Base-by-base conservation (phyloP, 208 protist species). In the Leishmania tropica region DNA sequence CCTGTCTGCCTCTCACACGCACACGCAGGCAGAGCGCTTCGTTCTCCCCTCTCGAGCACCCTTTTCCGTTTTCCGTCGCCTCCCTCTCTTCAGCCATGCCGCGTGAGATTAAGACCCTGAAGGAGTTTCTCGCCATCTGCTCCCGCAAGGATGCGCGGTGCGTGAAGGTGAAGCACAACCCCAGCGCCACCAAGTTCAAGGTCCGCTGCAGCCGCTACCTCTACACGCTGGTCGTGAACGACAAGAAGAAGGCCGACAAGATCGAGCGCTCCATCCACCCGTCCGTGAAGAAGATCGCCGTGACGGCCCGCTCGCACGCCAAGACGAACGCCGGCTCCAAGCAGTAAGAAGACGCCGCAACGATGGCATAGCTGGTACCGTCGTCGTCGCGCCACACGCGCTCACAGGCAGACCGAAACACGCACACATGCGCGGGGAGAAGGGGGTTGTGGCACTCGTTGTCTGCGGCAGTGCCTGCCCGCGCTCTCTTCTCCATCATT, bases 91-190 rank as follows among this genome's bases (percentile, higher is more conserved):
- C 40, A 62, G 81, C 21, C 47, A 98, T 98, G 95, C 95, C 95
- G 71, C 91, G 93, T 83, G 96, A 98, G 83, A 96, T 98, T 81
- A 95, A 96, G 86, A 94, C 96, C 78, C 86, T 98, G 79, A 98
- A 98, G 94, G 90, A 97, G 91, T 98, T 98, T 87, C 92, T 98
- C 85, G 86, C 93, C 81, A 95, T 97, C 89, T 98, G 96, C 94
- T 90, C 91, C 85, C 94, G 96, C 88, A 96, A 95, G 89, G 96
- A 98, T 88, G 93, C 92, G 64, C 94, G 93, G 80, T 96, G 93
- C 85, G 96, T 98, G 85, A 97, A 97, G 94, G 92, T 98, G 64
- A 98, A 98, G 93, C 91, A 88, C 81, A 98, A 98, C 94, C 86
- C 88, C 37, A 90, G 79, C 73, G 87, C 83, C 65, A 97, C 94